Evolutionary conservation across 345 rosid genomes (phyloP).

Genomic region (thale cress (Arabidopsis thaliana)): DNA sequence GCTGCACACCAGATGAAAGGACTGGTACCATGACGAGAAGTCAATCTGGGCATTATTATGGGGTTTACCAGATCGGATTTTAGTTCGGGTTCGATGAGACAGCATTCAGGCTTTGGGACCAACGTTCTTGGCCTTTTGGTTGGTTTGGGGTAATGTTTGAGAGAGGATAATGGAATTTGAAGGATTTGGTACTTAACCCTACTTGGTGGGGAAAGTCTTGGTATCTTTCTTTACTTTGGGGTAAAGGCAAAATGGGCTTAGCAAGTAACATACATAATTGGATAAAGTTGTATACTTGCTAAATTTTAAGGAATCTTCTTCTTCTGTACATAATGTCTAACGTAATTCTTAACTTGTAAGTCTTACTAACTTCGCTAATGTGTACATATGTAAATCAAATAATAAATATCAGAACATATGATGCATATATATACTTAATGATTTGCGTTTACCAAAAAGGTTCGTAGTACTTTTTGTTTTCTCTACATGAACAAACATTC

Average conservation of each 20-base stretch:
- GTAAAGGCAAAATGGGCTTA: slow-evolving; percentile 47
- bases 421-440: slow-evolving; percentile 1
- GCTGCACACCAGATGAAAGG: slow-evolving; percentile 78
- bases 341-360: slow-evolving; percentile 43
- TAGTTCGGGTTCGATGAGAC: slow-evolving; percentile 22
- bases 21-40: slow-evolving; percentile 51
- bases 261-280: slow-evolving; percentile 32
- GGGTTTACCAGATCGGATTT: slow-evolving; percentile 18
- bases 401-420: slow-evolving; percentile 8
- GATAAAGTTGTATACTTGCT: slow-evolving; percentile 12
- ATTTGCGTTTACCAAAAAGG: slow-evolving; percentile 36
- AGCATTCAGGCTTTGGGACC: slow-evolving; percentile 40
- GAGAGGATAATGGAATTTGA: slow-evolving; percentile 31
- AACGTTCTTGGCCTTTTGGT: slow-evolving; percentile 33
- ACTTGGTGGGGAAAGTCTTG: slow-evolving; percentile 59
- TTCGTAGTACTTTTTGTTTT: slow-evolving; percentile 25
- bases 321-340: not conserved
- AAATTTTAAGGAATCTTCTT: slow-evolving; percentile 45
- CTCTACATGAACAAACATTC: slow-evolving; percentile 34
- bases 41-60: slow-evolving; percentile 52
- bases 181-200: slow-evolving; percentile 48
- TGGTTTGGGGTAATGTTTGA: slow-evolving; percentile 9
- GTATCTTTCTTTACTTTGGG: slow-evolving; percentile 72
- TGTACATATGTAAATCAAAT: slow-evolving; percentile 16
- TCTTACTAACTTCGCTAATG: slow-evolving; percentile 34